phyloP scores from a whole-genome alignment of 2,329 filamentous ascomycete genomes.

The Lasiodiplodia gonubiensis region DNA sequence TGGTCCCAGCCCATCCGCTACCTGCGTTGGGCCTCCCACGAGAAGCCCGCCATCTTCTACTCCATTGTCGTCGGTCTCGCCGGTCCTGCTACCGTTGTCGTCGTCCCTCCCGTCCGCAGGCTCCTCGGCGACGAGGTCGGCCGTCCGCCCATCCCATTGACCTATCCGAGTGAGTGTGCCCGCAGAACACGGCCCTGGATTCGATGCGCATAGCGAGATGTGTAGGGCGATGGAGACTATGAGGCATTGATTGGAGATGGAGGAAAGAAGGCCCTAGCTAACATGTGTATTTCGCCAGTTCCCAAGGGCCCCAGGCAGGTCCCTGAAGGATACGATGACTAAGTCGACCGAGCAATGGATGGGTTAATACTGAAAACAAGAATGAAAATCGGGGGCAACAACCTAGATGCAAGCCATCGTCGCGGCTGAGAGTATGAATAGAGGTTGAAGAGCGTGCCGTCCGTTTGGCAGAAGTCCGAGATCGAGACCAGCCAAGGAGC shows the following conservation, averaged over 20 bases:
- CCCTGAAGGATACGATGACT: slow-evolving; percentile 56
- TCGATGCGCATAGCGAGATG: neutral
- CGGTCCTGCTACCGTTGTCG: slow-evolving; percentile 73
- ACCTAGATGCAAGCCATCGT: neutral
- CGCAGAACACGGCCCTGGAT: neutral
- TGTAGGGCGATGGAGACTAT: neutral
- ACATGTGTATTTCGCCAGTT: slow-evolving; percentile 42
- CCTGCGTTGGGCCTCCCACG: slow-evolving; percentile 83
- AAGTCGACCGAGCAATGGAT: slow-evolving; percentile 6
- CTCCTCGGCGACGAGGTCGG: slow-evolving; percentile 73
- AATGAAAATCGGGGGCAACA: neutral
- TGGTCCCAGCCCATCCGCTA: slow-evolving; percentile 84
- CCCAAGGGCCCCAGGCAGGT: slow-evolving; percentile 54
- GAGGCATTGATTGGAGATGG: slow-evolving; percentile 2
- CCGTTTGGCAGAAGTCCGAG: neutral
- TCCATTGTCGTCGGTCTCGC: slow-evolving; percentile 74
- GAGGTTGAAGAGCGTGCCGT: neutral
- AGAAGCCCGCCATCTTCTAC: slow-evolving; percentile 92
- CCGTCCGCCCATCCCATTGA: slow-evolving; percentile 75
- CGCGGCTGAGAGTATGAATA: neutral
- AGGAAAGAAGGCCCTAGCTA: neutral
- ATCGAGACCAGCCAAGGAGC: neutral
- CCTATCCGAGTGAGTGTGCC: slow-evolving; percentile 83
- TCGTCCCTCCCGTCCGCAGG: slow-evolving; percentile 75
- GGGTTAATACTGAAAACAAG: slow-evolving; percentile 19